A percentile compares a stretch with the other conserved stretches of the same genome.
phyloP scores from a whole-genome alignment of 1,284 basidiomycete genomes.

The Chalciporus sp. region DNA sequence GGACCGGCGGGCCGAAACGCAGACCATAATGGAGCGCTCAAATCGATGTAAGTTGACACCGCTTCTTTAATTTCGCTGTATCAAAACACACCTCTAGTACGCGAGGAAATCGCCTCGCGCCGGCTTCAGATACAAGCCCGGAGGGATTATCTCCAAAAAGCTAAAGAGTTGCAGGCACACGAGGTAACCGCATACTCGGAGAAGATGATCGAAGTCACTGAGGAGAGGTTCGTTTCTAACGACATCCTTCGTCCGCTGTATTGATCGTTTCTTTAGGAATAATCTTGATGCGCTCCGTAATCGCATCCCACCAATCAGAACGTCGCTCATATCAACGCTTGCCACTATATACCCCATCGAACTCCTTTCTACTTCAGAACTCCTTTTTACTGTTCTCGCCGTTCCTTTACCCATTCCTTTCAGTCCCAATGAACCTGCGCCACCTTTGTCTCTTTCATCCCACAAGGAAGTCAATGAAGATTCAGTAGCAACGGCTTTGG shows the following conservation, averaged over 20 bases:
- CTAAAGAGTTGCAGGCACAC: constrained; percentile 44
- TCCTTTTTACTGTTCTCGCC: constrained; percentile 83
- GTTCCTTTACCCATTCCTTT: constrained; percentile 86
- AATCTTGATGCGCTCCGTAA: constrained; percentile 46
- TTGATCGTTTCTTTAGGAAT: constrained; percentile 40
- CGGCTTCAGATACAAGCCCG: constrained; percentile 48
- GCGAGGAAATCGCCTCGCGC: constrained; percentile 42
- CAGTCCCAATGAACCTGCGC: constrained; percentile 76
- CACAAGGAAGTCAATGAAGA: constrained; percentile 82
- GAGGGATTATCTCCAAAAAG: constrained; percentile 49
- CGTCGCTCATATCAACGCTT: constrained; percentile 73
- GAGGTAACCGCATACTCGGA: constrained; percentile 39
- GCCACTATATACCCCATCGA: constrained; percentile 88
- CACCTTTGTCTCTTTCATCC: constrained; percentile 70
- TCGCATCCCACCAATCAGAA: constrained; percentile 59
- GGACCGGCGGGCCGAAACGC: constrained; percentile 45
- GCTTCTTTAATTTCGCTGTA: constrained; percentile 19
- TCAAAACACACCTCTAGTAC: constrained; percentile 37
- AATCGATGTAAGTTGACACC: constrained; percentile 47
- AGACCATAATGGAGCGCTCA: constrained; percentile 43
- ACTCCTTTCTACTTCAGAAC: constrained; percentile 75
- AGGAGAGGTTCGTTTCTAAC: constrained; percentile 24
- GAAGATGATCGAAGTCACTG: constrained; percentile 32
- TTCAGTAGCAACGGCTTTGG: constrained; percentile 81
- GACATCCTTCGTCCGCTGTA: constrained; percentile 4